phyloP scores from a whole-genome alignment of 139 green algal genomes.

The Spirogloea muscicola region DNA sequence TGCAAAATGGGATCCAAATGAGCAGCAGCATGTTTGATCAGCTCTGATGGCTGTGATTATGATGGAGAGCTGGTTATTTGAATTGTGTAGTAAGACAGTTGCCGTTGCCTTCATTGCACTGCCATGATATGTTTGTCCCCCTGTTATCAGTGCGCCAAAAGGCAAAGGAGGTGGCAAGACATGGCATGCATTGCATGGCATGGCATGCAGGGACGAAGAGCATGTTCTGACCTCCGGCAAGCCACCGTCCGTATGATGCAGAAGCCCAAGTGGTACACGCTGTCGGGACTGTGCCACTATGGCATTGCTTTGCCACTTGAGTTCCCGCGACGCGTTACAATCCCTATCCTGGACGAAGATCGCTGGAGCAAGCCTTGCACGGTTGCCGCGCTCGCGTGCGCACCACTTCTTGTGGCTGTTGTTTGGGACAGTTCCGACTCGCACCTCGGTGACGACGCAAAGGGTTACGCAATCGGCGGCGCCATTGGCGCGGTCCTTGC shows the following conservation, averaged over 20 bases:
- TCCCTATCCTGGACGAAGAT: constrained; percentile 24
- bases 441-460: neutral
- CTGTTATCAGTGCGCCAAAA: too few species aligned
- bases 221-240: too few species aligned
- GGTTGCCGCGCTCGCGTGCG: constrained; percentile 7
- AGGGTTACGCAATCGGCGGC: neutral
- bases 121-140: neutral
- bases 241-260: too few species aligned
- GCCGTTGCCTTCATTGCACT: neutral
- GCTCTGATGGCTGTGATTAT: too few species aligned
- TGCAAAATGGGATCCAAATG: neutral
- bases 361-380: constrained; percentile 27
- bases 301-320: constrained; percentile 33
- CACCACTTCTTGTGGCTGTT: constrained; percentile 40
- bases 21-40: neutral
- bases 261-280: too few species aligned
- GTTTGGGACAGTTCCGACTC: constrained; percentile 12
- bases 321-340: constrained; percentile 48
- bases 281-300: constrained; percentile 1
- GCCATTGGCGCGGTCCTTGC: neutral
- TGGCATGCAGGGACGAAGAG: too few species aligned
- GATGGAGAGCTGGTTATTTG: too few species aligned
- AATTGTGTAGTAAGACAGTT: neutral
- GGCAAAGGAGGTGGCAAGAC: too few species aligned
- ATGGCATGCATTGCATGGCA: too few species aligned